Evolutionary conservation across 2,329 filamentous ascomycete species (phyloP).

Genomic region (Drechslerella coelobrocha): DNA sequence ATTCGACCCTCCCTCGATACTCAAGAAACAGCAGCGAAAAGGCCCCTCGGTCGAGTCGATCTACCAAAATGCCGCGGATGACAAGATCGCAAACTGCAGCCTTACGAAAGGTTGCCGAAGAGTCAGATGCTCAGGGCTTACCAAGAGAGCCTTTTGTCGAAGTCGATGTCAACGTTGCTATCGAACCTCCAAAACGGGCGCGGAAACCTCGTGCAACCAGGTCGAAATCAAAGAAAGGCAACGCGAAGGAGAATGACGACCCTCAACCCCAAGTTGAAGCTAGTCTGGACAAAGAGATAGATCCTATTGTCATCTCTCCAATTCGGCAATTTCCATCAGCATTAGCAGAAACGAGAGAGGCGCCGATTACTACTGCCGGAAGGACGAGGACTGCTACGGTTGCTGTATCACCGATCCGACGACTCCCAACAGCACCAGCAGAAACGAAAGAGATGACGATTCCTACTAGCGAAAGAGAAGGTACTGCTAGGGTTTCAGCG

Average conservation of each 20-base stretch:
- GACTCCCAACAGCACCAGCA: no score
- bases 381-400: no score
- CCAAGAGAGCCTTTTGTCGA: slow-evolving; percentile 45
- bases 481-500: no score
- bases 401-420: no score
- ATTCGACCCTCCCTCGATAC: no score
- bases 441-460: no score
- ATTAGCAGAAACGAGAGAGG: no score
- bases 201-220: not conserved
- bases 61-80: slow-evolving; percentile 26
- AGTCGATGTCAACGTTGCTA: slow-evolving; percentile 18
- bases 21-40: not conserved
- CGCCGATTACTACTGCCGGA: no score
- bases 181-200: slow-evolving; percentile 9
- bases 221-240: slow-evolving; percentile 15
- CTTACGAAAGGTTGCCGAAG: slow-evolving; percentile 14
- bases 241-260: slow-evolving; percentile 3
- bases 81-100: slow-evolving; percentile 41
- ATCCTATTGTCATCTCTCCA: no score
- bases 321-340: no score
- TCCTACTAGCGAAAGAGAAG: no score
- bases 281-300: no score
- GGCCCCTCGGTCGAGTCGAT: slow-evolving; percentile 19
- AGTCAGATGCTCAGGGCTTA: not conserved
- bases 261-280: not conserved